A percentile compares a stretch with the other conserved stretches of the same genome.
Conservation (phyloP, 768 basidiomycete genomes). For the Paxillus involutus region DNA sequence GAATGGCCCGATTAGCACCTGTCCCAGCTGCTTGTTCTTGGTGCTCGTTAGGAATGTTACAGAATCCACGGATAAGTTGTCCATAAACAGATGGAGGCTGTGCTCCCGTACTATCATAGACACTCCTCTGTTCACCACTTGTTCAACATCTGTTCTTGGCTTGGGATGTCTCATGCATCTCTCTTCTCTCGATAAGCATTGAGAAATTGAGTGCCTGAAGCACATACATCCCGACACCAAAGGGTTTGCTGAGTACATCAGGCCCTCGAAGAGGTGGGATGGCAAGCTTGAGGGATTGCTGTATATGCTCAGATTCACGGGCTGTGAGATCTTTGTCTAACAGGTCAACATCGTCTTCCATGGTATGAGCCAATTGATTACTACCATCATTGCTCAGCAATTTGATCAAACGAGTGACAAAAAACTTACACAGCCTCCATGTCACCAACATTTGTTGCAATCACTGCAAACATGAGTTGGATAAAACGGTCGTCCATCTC, state of each 20-base stretch:
- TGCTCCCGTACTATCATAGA: neutral
- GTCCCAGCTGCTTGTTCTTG: neutral
- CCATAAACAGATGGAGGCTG: neutral
- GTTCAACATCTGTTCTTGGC: neutral
- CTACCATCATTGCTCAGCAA: too few relatives aligned
- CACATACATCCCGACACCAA: neutral
- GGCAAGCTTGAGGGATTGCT: too few relatives aligned
- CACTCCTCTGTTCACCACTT: neutral
- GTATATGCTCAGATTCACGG: too few relatives aligned
- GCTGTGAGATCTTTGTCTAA: too few relatives aligned
- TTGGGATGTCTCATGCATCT: neutral
- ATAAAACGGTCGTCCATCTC: too few relatives aligned
- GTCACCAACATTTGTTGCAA: too few relatives aligned
- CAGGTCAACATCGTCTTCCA: too few relatives aligned
- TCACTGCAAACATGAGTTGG: too few relatives aligned
- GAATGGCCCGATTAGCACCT: neutral
- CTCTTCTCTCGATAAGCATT: neutral
- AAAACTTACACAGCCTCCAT: too few relatives aligned
- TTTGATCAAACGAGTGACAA: too few relatives aligned
- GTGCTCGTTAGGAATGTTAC: conserved; percentile 4
- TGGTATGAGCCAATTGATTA: too few relatives aligned
- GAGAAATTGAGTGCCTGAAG: neutral
- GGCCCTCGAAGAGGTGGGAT: neutral
- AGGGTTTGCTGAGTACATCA: neutral
- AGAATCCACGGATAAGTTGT: conserved; percentile 5